Evolutionary conservation across 1,139 yeast genomes (phyloP).

Genomic region (Pichia cactophila): DNA sequence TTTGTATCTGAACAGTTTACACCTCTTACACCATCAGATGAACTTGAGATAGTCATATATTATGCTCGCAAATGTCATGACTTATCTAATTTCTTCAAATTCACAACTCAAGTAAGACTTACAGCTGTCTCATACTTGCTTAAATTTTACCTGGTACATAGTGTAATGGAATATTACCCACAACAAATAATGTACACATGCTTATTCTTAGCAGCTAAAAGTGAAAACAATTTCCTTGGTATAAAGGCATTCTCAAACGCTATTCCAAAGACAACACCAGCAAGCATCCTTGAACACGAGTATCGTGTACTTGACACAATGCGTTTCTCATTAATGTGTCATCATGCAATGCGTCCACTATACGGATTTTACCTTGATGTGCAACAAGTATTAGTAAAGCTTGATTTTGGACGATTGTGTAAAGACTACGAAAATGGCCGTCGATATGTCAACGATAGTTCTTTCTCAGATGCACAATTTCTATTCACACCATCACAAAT

Average conservation of each 20-base stretch:
- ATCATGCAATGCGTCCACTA: constrained; percentile 79
- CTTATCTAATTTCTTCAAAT: constrained; percentile 45
- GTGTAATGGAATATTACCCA: constrained; percentile 85
- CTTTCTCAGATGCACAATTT: constrained; percentile 70
- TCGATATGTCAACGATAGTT: constrained; percentile 54
- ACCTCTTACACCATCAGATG: constrained; percentile 50
- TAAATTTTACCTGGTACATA: constrained; percentile 69
- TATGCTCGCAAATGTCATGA: constrained; percentile 67
- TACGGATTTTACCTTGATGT: constrained; percentile 90
- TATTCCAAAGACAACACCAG: constrained; percentile 57
- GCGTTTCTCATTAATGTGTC: constrained; percentile 73
- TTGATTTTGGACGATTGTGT: constrained; percentile 37
- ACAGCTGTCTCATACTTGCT: constrained; percentile 81
- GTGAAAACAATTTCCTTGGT: constrained; percentile 83
- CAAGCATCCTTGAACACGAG: constrained; percentile 69
- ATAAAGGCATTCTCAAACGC: constrained; percentile 73
- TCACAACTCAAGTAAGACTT: constrained; percentile 60
- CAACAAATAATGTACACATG: constrained; percentile 77
- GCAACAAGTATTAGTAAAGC: constrained; percentile 50
- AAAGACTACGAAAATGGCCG: constrained; percentile 60
- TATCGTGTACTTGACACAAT: constrained; percentile 67
- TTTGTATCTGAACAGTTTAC: constrained; percentile 36
- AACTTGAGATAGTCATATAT: constrained; percentile 53
- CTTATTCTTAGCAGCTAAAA: constrained; percentile 83
- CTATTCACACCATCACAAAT: constrained; percentile 90